Conservation (phyloP, 2,329 filamentous ascomycete species). For the Alternaria triticina region DNA sequence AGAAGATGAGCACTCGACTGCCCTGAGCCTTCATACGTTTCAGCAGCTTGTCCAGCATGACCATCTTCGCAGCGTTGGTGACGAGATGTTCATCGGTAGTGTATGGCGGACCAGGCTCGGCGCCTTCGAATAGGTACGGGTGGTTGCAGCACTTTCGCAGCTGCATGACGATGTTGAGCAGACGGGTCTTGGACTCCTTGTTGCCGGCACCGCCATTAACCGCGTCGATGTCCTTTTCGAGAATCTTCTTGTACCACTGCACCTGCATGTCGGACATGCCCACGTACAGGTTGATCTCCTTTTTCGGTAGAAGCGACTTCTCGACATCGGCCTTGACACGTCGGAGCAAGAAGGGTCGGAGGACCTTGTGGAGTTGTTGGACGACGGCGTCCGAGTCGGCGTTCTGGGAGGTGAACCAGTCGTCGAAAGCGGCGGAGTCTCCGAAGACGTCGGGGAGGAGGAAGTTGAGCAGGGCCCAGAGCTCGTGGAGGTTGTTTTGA, state of each 20-base stretch:
- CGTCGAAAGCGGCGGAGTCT: slow-evolving; percentile 93
- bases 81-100: slow-evolving; percentile 97
- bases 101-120: slow-evolving; percentile 95
- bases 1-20: slow-evolving; percentile 97
- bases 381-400: slow-evolving; percentile 94
- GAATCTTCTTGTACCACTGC: slow-evolving; percentile 98
- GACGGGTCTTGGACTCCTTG: slow-evolving; percentile 93
- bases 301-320: slow-evolving; percentile 96
- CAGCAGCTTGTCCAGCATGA: slow-evolving; percentile 90
- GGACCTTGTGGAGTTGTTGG: slow-evolving; percentile 89
- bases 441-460: slow-evolving; percentile 97
- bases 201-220: slow-evolving; percentile 97
- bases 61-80: slow-evolving; percentile 95
- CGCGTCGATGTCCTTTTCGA: slow-evolving; percentile 98
- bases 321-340: slow-evolving; percentile 98
- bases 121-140: slow-evolving; percentile 96
- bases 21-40: slow-evolving; percentile 82
- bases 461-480: slow-evolving; percentile 98
- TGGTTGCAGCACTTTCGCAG: slow-evolving; percentile 99
- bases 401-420: slow-evolving; percentile 94
- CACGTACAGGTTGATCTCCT: slow-evolving; percentile 95
- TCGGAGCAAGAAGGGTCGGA: slow-evolving; percentile 91
- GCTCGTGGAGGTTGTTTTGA: slow-evolving; percentile 96
- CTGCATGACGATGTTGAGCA: slow-evolving; percentile 99
- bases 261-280: slow-evolving; percentile 99